Base-by-base conservation (phyloP, 805 yeast species). In the Wickerhamomyces queroliae region DNA sequence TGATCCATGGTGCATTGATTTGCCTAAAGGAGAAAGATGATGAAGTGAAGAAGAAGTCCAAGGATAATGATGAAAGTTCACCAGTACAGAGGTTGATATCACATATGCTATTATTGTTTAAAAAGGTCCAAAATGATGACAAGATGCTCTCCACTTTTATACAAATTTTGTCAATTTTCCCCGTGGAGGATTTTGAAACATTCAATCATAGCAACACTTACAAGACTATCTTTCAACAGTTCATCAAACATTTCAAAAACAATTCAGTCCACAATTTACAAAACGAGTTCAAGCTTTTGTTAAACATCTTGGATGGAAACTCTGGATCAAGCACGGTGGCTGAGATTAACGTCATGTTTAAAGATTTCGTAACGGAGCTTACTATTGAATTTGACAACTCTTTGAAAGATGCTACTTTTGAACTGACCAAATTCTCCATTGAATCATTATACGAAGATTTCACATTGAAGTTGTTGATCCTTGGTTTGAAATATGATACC, bases 1-100 rank as follows among this genome's bases (percentile, higher is more conserved):
- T 74, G 27, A 48, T 76, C 1, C 48, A 60, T 34, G 81, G 81
- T 2, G 50, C 69, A 1, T 27, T 53, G 16, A 16, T 44, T 5
- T 22, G 42, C 3, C 12, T 46, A 3, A 38, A 28, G n/a, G 48
- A 40, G 10, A 33, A 34, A 12, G 33, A 45, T 24, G 28, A 28
- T 9, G 38, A 26, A n/a, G 25, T 29, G 11, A 6, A 38, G 15
- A 27, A 42, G 21, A 36, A 41, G 11, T 29, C 33, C 41, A 32
- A 54, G 38, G 36, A 33, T 7, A 39, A 27, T 15, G 41, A 39
- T 3, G 55, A 50, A 6, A 43, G 47, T 38, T 42, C 47, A 3
- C 42, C 36, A 7, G 36, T 36, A 16, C 53, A 54, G 20, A 37
- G 39, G 16, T 24, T 40, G 18, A 34, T 47, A 30, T 17, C 39